Base-by-base conservation (phyloP, 23 red algal genomes). In the Gracilaria vermiculophylla region DNA sequence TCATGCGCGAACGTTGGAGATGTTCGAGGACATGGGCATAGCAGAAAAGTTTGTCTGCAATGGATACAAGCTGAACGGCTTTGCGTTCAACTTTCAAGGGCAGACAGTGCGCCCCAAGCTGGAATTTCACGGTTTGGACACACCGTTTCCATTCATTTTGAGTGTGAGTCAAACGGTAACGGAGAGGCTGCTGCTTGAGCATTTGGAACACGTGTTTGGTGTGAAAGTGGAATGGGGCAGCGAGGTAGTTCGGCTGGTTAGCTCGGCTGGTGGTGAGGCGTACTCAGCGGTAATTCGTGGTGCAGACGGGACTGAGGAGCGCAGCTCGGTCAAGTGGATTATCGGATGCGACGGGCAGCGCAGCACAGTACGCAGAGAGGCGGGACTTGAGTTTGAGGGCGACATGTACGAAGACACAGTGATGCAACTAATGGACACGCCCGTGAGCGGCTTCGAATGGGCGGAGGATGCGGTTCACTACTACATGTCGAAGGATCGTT, bases 61-160 rank as follows among this genome's bases (percentile, higher is more conserved):
- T 5, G 61, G 61, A 2, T 33, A 35, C 28, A 32, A 66, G 23
- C 25, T 35, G 28, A 16, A 66, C 61, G 61, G 61, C 61, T 66
- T 66, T 16, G 25, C 34, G 61, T 66, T 66, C 33, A 66, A 66
- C 61, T 66, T 66, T 66, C 61, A 66, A 23, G 61, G 61, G 7
- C 61, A 66, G 33, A 32, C 15, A n/a, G 33, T 16, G 61, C 61
- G 61, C 15, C 61, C 61, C 2, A 32, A 37, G 28, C 61, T 66
- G 2, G 61, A 66, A 32, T 66, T 66, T 23, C 28, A 33, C 28
- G 4, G 15, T 28, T 16, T 66, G 61, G 61, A 66, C 23, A 66
- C 61, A 13, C 28, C 61, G 28, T 66, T 66, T 33, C 61, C 61
- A 28, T 66, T 66, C 61, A 66, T 66, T 35, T 33, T 66, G 33